Evolutionary conservation across 441 rosid genomes (phyloP), one percentile per base, ranked within the genome.

Genomic region (Geranium incanum): DNA sequence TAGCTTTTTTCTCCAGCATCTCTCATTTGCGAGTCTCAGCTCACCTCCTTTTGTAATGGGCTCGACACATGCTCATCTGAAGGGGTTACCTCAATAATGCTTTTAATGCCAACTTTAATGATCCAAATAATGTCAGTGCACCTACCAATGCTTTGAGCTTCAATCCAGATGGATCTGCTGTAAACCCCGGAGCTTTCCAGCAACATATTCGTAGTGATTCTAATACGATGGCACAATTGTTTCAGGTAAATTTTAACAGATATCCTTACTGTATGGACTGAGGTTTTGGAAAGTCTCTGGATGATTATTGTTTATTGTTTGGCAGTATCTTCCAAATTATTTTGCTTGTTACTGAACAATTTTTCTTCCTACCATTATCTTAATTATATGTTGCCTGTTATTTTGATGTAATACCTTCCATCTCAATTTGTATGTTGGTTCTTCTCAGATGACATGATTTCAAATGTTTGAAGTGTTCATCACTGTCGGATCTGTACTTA

Each of bases 81-180:
- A 23, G 33, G 33, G 33, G 33, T 23, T 23, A 23, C 33, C 33
- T 23, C 33, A 23, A 23, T 23, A 23, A 23, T 23, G 33, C 33
- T 23, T 23, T 55, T 55, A 55, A 8, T 41, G 59, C 71, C 76
- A 67, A 74, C 65, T 59, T 48, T 48, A 15, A 8, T 48, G 19
- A 1, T 38, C 38, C 69, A 48, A 70, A 78, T 74, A 41, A 72
- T 78, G 79, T 76, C 89, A 91, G 96, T 74, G 80, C 82, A 45
- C 68, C 88, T 15, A 60, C 87, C 21, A 86, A 77, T 82, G 80
- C 81, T 73, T 70, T 88, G 85, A 75, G 80, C 60, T 72, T 88
- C 75, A 88, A 88, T 78, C 96, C 95, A 55, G 97, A 91, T 81
- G 97, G 96, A 16, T 88, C 97, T 80, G 95, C 97, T 75, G 84